Percentiles rank a stretch among this genome's conserved stretches.
phyloP scores from a whole-genome alignment of 306 rosid genomes.

The Cercis canadensis region DNA sequence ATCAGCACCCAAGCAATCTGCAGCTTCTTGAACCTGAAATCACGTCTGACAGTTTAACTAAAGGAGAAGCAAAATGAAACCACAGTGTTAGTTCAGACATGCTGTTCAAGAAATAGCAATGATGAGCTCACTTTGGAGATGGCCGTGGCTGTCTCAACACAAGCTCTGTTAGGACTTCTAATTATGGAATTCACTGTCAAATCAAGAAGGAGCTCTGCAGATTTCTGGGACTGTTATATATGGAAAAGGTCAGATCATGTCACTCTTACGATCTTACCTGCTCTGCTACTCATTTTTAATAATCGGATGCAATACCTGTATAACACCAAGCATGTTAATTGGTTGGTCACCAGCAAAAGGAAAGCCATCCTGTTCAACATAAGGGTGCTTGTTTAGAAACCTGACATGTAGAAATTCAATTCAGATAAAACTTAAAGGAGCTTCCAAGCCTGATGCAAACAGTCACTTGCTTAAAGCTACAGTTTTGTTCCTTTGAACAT shows the following conservation, averaged over 20 bases:
- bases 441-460: constrained; percentile 4
- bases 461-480: constrained; percentile 11
- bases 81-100: constrained; percentile 16
- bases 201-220: constrained; percentile 92
- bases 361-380: constrained; percentile 55
- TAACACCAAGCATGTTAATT: constrained; percentile 83
- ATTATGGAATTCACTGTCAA: constrained; percentile 69
- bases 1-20: constrained; percentile 95
- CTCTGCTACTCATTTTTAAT: constrained; percentile 3
- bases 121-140: constrained; percentile 71
- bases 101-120: constrained; percentile 23
- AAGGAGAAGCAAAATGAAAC: constrained; percentile 10
- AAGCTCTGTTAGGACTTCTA: constrained; percentile 75
- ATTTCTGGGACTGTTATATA: constrained; percentile 84
- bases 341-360: constrained; percentile 62
- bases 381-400: constrained; percentile 43
- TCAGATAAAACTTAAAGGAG: constrained; percentile 24
- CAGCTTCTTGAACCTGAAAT: constrained; percentile 90
- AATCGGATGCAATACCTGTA: constrained; percentile 67
- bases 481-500: constrained; percentile 24
- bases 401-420: constrained; percentile 15
- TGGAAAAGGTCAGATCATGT: constrained; percentile 49
- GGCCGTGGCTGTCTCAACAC: constrained; percentile 69
- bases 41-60: constrained; percentile 30
- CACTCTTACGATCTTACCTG: constrained; percentile 25